Base-by-base conservation (phyloP, 2,329 filamentous ascomycete genomes). In the Zasmidium citrigriseum region DNA sequence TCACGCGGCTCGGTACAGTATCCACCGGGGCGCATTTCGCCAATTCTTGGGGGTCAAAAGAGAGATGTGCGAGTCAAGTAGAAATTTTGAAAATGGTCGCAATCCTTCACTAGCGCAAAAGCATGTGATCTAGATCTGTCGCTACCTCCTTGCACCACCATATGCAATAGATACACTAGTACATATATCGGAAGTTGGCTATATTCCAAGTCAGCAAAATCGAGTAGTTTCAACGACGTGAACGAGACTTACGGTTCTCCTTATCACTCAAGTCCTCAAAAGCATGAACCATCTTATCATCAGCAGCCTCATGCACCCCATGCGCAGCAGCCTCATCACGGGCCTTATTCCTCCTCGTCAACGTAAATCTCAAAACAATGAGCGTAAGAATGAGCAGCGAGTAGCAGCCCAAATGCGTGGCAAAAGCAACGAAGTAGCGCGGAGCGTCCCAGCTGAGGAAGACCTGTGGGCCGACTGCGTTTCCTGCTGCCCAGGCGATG, bases 351-450 rank as follows among this genome's bases (percentile, higher is more conserved):
- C 78, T 73, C 34, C 68, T 69, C 14, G 65, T 70, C n/a, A 80
- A 60, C 54, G 78, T 76, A 49, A 70, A 73, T 5, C 77, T 58
- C 27, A 80, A 66, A 18, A 72, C 72, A 2, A 79, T 53, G 81
- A 68, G 77, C 79, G 60, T 62, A 4, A 68, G 27, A 1, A 79
- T 73, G n/a, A 78, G 68, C 14, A 76, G 4, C 84, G 80, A 75
- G 70, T 90, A 90, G 74, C 88, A 90, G 14, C 84, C 88, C 9
- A 91, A 77, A 66, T 90, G 87, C 1, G 86, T 87, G 4, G 85
- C 79, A 59, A 89, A 89, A 1, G 88, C 88, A 60, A 85, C 88
- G 67, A 86, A 85, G 72, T 90, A 91, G 9, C 83, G 79, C 0
- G 88, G 87, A 0, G 77, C 78, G 67, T 90, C 84, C 68, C 77